phyloP scores from a whole-genome alignment of 2,329 filamentous ascomycete species.

The Fusarium neocosmosporiellum region DNA sequence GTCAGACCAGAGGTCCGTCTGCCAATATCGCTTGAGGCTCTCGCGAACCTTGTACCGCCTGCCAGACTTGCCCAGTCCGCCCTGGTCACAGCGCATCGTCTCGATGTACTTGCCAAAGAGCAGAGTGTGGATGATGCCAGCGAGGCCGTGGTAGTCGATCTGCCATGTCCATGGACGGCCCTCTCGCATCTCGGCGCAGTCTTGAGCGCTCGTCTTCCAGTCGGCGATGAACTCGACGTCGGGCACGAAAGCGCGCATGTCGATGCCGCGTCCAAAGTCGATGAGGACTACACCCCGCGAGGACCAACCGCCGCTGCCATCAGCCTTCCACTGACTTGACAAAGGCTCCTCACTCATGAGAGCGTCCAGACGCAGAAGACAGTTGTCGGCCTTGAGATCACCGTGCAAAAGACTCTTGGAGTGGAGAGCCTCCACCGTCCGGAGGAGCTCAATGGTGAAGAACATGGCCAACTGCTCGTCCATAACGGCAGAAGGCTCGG shows the following conservation, averaged over 20 bases:
- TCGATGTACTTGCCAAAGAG: conserved; percentile 97
- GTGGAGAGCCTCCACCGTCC: conserved; percentile 90
- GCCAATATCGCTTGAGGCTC: conserved; percentile 93
- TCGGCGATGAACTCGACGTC: conserved; percentile 89
- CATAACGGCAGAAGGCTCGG: conserved; percentile 79
- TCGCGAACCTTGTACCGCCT: conserved; percentile 85
- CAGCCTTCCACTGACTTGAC: conserved; percentile 73
- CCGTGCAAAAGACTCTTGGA: conserved; percentile 84
- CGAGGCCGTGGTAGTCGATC: conserved; percentile 94
- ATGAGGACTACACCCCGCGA: conserved; percentile 86
- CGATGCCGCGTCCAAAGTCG: conserved; percentile 94
- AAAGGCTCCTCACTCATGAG: conserved; percentile 58
- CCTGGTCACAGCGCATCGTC: conserved; percentile 69
- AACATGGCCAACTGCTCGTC: conserved; percentile 96
- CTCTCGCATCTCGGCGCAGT: conserved; percentile 97
- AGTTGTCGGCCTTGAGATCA: conserved; percentile 96
- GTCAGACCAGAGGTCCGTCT: conserved; percentile 87
- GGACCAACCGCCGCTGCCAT: conserved; percentile 82
- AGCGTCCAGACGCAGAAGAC: conserved; percentile 83
- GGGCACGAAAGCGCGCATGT: conserved; percentile 85
- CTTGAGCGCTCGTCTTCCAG: conserved; percentile 88
- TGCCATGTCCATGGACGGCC: conserved; percentile 96
- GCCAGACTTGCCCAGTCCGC: conserved; percentile 66
- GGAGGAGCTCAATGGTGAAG: conserved; percentile 90
- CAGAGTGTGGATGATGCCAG: conserved; percentile 86